phyloP scores from a whole-genome alignment of 306 rosid genomes.

The Corylus heterophylla region DNA sequence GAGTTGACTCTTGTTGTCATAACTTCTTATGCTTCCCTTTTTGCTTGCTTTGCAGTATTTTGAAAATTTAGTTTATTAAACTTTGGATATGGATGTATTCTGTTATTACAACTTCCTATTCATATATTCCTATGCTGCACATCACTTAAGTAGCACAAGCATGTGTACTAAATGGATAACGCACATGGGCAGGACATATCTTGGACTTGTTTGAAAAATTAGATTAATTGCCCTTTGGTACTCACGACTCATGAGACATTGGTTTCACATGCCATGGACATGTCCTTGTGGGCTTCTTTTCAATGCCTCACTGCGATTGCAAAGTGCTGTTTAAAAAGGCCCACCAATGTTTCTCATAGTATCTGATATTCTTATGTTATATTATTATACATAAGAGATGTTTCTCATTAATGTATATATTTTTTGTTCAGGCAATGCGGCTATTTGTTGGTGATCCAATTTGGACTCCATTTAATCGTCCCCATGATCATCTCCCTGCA shows the following conservation, averaged over 20 bases:
- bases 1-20: neutral
- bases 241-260: too few species aligned
- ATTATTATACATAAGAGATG: neutral
- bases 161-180: neutral
- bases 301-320: neutral
- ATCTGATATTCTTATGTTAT: neutral
- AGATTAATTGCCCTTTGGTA: neutral
- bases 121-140: neutral
- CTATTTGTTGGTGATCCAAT: conserved; percentile 93
- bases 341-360: neutral
- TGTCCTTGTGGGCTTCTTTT: neutral
- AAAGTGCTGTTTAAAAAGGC: neutral
- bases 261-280: neutral
- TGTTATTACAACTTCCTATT: neutral
- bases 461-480: conserved; percentile 98
- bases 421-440: conserved; percentile 74
- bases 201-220: neutral
- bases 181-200: neutral
- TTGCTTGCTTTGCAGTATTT: neutral
- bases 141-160: neutral
- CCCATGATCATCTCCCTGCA: conserved; percentile 95
- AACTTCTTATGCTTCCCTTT: neutral
- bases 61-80: neutral
- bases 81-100: neutral
- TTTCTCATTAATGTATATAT: conserved; percentile 2